Evolutionary conservation across 2,329 filamentous ascomycete species (phyloP).

Genomic region (Ascochyta rabiei): DNA sequence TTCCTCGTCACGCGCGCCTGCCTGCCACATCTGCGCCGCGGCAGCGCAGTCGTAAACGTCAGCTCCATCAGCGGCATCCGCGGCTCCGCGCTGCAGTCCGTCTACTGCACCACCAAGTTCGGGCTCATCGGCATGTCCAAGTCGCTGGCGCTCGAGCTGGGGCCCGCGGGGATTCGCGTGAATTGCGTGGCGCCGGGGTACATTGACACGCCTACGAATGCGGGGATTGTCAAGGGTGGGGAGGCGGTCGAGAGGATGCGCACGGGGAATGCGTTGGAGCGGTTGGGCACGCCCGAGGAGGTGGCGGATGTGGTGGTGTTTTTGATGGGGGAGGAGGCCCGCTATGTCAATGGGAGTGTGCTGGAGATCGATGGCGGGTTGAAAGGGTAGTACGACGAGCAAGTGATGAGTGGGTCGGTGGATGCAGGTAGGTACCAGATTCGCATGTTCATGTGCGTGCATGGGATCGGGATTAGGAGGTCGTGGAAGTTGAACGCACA

Average conservation of each 20-base stretch:
- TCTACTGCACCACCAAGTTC: slow-evolving; percentile 46
- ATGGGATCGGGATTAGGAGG: not conserved
- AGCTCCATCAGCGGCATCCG: slow-evolving; percentile 33
- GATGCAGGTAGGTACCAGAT: not conserved
- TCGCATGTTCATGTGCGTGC: not conserved
- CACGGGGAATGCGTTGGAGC: slow-evolving; percentile 50
- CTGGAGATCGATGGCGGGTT: slow-evolving; percentile 56
- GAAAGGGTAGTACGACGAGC: slow-evolving; percentile 28
- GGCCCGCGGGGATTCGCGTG: slow-evolving; percentile 37
- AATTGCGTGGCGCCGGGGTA: slow-evolving; percentile 48
- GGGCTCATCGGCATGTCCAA: slow-evolving; percentile 45
- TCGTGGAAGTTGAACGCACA: not conserved
- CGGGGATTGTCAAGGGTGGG: slow-evolving; percentile 56
- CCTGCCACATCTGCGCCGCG: slow-evolving; percentile 44
- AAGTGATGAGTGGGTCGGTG: too few relatives aligned
- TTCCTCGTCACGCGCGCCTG: slow-evolving; percentile 54
- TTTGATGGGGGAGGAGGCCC: slow-evolving; percentile 53
- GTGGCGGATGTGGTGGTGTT: slow-evolving; percentile 59
- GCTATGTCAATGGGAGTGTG: slow-evolving; percentile 57
- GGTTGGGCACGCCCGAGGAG: slow-evolving; percentile 55
- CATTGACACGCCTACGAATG: slow-evolving; percentile 57
- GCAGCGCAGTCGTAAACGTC: slow-evolving; percentile 39
- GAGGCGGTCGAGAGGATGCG: slow-evolving; percentile 51
- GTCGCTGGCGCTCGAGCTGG: slow-evolving; percentile 41
- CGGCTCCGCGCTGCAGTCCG: slow-evolving; percentile 33